These are phyloP conservation scores for Dactylellina drechsleri DNA, from an alignment of 2,329 filamentous ascomycete species.

Conservation along the genomic window DNA sequence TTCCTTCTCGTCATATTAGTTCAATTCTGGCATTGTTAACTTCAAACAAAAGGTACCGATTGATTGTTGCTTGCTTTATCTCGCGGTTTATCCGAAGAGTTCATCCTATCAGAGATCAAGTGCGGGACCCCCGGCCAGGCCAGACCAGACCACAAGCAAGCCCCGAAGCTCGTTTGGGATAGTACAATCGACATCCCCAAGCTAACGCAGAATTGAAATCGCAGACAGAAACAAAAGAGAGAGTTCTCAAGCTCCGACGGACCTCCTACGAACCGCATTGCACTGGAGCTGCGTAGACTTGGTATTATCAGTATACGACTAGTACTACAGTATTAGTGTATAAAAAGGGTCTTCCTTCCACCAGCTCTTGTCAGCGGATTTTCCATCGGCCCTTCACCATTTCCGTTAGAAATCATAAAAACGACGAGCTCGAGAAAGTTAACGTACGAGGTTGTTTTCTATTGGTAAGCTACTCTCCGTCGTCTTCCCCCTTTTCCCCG, in stretches of 20 bases:
- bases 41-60: constrained; percentile 6
- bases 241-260: constrained; percentile 20
- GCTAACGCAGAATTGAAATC: not conserved
- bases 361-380: too few relatives aligned
- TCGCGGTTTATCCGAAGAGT: constrained; percentile 54
- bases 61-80: constrained; percentile 34
- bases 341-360: too few relatives aligned
- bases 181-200: constrained; percentile 37
- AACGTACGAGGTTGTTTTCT: not conserved
- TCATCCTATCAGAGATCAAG: constrained; percentile 33
- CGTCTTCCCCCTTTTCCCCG: not conserved
- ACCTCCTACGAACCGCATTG: too few relatives aligned
- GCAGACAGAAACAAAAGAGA: too few relatives aligned
- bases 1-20: not conserved
- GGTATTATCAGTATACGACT: too few relatives aligned
- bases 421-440: not conserved
- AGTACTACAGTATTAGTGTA: too few relatives aligned
- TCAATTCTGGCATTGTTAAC: too few relatives aligned
- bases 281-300: too few relatives aligned
- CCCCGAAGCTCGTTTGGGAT: constrained; percentile 43
- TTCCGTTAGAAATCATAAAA: not conserved
- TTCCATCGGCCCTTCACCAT: constrained; percentile 9
- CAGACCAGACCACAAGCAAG: not conserved
- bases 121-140: constrained; percentile 1
- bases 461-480: constrained; percentile 8